Evolutionary conservation across 2,329 filamentous ascomycete genomes (phyloP), one percentile per base, ranked within the genome.

Genomic region (Taxawa tesnikishii): DNA sequence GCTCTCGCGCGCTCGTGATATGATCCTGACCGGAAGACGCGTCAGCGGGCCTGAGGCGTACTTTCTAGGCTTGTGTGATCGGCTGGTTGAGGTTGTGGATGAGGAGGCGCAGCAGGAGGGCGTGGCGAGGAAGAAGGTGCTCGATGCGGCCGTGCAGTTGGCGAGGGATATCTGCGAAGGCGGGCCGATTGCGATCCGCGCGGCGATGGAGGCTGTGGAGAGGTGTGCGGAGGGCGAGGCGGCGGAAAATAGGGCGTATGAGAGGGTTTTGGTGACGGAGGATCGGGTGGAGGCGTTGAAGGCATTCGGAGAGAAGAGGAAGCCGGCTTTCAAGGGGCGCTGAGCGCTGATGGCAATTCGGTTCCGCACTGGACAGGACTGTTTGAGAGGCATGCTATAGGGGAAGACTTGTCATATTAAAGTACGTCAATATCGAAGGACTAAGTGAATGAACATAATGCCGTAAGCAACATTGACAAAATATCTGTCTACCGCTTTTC

Each of bases 111-210:
- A 54, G 15, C 53, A 59, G 34, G 56, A 55, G n/a, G 63, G 62
- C 4, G 60, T 55, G 48, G 79, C 82, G 12, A 63, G 81, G 30
- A 70, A 70, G 41, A 72, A 72, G 44, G 83, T 81, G 7, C 59
- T 94, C 33, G 69, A 73, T 14, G 81, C 84, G 58, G 79, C 83
- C 10, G 72, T 96, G 23, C 69, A 74, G 43, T 59, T 96, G 37
- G 88, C 88, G 1, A 63, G 70, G 43, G 81, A 85, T 55, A 93
- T 96, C 31, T 94, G 84, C 53, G 79, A 92, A 56, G 85, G 87
- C 16, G 90, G 82, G 0, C 90, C 90, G 0, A 66, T 94, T 37
- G 87, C 87, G 0, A 68, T 93, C 18, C 70, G 79, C 40, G 79
- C 83, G 32, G 88, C 77, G 3, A 62, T 96, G 51, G 68, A 76